These are phyloP conservation scores for Colletotrichum noveboracense DNA, from an alignment of 2,329 filamentous ascomycete species.

Conservation along the genomic window DNA sequence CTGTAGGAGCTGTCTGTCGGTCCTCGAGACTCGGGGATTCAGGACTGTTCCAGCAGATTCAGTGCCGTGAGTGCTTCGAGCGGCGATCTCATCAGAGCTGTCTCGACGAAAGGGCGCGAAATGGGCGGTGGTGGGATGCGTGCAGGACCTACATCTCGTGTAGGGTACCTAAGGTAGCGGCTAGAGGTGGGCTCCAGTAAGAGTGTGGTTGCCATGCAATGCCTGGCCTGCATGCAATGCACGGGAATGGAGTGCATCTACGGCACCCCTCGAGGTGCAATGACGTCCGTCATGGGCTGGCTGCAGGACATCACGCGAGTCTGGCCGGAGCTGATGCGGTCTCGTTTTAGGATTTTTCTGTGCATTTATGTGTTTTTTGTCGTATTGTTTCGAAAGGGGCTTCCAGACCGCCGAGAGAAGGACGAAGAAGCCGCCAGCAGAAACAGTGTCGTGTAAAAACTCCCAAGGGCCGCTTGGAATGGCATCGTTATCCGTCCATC, in stretches of 20 bases:
- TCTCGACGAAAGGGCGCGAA: not conserved
- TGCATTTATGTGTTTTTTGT: not conserved
- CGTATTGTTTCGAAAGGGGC: not conserved
- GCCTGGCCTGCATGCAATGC: constrained; percentile 12
- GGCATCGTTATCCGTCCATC: not conserved
- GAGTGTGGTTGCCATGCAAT: constrained; percentile 2
- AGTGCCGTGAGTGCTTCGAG: not conserved
- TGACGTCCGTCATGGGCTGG: constrained; percentile 13
- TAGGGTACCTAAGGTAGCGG: not conserved
- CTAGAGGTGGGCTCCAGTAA: not conserved
- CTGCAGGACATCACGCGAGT: constrained; percentile 18
- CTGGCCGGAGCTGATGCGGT: not conserved
- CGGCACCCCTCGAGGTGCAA: constrained; percentile 12
- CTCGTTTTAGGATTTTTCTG: not conserved
- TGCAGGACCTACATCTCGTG: not conserved
- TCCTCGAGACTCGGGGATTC: not conserved
- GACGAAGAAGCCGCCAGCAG: not conserved
- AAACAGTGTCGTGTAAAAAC: not conserved
- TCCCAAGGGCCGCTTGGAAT: not conserved
- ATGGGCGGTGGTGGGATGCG: not conserved
- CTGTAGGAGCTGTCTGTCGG: not conserved
- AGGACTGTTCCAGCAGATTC: not conserved
- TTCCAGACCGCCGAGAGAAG: not conserved
- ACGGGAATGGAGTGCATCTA: constrained; percentile 12
- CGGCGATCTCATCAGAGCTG: not conserved